Percentiles rank a stretch among this genome's conserved stretches.
These are phyloP conservation scores for Paecilomyces variotii DNA, from an alignment of 2,329 filamentous ascomycete genomes.

Conservation along the genomic window DNA sequence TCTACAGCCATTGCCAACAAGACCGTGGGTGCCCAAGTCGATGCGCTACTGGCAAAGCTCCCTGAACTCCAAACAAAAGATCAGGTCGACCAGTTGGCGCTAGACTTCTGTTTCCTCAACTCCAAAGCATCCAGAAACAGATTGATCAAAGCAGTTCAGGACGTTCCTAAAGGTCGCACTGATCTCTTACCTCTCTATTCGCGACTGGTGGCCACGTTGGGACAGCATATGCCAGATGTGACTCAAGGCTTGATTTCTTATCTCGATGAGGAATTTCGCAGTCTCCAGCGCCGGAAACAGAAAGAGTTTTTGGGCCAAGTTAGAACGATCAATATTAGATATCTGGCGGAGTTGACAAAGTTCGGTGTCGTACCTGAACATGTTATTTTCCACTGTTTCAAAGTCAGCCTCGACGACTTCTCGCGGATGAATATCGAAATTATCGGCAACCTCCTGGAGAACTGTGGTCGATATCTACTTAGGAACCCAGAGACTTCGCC, in stretches of 20 bases:
- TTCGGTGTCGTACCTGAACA: constrained; percentile 97
- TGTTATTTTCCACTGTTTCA: constrained; percentile 97
- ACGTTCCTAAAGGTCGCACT: constrained; percentile 87
- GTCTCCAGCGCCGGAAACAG: constrained; percentile 89
- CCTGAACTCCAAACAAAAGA: constrained; percentile 90
- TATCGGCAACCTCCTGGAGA: constrained; percentile 90
- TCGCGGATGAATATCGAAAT: constrained; percentile 99
- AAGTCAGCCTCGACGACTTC: constrained; percentile 95
- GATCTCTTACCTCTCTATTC: constrained; percentile 87
- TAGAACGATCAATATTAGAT: constrained; percentile 89
- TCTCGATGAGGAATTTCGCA: constrained; percentile 93
- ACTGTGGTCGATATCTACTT: constrained; percentile 88
- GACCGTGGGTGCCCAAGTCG: constrained; percentile 93
- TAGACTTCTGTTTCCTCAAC: constrained; percentile 97
- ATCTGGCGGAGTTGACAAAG: constrained; percentile 93
- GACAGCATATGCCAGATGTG: constrained; percentile 91
- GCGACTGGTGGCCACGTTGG: constrained; percentile 85
- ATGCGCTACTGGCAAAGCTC: constrained; percentile 77
- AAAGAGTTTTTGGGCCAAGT: constrained; percentile 97
- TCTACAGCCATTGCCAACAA: constrained; percentile 96
- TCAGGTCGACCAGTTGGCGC: constrained; percentile 78
- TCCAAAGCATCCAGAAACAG: constrained; percentile 96
- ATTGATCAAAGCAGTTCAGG: constrained; percentile 83
- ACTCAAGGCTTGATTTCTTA: constrained; percentile 85
- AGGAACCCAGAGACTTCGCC: constrained; percentile 88